Percentiles rank a stretch among this genome's conserved stretches.
Evolutionary conservation across 805 yeast species (phyloP).

Genomic region (Saccharomycopsis fermentans): DNA sequence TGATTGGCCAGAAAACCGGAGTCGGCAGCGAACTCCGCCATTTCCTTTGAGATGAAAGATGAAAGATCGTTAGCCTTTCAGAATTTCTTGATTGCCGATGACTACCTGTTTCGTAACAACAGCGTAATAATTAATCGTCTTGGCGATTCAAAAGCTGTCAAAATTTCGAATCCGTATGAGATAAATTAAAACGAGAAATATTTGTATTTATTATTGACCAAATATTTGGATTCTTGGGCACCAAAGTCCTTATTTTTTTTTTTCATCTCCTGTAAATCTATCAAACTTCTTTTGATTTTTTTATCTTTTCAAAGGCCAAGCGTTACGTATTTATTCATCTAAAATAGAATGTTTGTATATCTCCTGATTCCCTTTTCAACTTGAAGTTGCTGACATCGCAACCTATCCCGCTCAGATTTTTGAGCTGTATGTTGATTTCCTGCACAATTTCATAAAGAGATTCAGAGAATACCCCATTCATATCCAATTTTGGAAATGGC

Average conservation of each 20-base stretch:
- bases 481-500: background rate
- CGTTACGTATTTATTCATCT: background rate
- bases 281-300: too few relatives aligned
- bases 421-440: background rate
- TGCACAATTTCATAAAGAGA: background rate
- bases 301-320: background rate
- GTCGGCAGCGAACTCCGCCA: conserved; percentile 4
- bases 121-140: too few relatives aligned
- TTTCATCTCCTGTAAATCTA: too few relatives aligned
- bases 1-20: conserved; percentile 6
- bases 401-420: background rate
- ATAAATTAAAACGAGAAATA: too few relatives aligned
- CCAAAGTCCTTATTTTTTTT: too few relatives aligned
- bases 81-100: background rate
- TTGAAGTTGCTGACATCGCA: background rate
- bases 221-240: too few relatives aligned
- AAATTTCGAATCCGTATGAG: too few relatives aligned
- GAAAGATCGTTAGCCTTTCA: background rate
- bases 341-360: background rate
- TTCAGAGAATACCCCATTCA: conserved; percentile 1
- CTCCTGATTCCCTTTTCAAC: conserved; percentile 1
- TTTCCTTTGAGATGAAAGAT: background rate
- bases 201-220: too few relatives aligned
- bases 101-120: background rate
- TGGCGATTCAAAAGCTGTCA: too few relatives aligned